Conservation (phyloP, 768 basidiomycete genomes). For the Naganishia antarctica region DNA sequence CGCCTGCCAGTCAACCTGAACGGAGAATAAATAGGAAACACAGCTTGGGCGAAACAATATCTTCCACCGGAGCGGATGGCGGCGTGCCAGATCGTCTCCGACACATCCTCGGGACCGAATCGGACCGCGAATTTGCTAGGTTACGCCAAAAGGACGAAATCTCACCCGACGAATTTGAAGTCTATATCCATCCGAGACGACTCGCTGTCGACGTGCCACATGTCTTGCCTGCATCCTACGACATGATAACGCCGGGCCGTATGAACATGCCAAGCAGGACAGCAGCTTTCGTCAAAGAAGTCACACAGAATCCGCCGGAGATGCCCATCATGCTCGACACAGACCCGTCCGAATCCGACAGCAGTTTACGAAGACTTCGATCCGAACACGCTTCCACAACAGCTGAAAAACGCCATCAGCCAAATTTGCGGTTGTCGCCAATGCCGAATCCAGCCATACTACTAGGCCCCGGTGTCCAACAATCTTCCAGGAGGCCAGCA, state of each 20-base stretch:
- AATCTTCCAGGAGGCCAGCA: not conserved
- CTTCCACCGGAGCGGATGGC: too few relatives aligned
- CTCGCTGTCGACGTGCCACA: not conserved
- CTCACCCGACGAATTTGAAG: not conserved
- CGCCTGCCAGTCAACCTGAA: not conserved
- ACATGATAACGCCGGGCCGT: not conserved
- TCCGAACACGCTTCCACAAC: not conserved
- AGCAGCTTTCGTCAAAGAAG: not conserved
- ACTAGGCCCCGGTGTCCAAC: not conserved
- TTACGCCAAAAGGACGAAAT: not conserved
- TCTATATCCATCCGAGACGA: not conserved
- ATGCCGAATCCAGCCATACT: not conserved
- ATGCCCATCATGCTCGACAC: constrained; percentile 9
- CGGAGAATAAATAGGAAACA: not conserved
- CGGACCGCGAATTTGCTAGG: too few relatives aligned
- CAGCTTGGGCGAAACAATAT: not conserved
- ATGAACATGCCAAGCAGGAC: not conserved
- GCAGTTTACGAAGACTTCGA: not conserved
- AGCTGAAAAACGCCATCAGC: constrained; percentile 13
- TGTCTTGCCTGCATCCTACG: not conserved
- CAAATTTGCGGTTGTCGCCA: not conserved
- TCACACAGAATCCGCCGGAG: not conserved
- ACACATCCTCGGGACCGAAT: constrained; percentile 2
- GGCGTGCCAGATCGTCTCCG: too few relatives aligned
- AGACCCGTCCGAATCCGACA: not conserved